Base-by-base conservation (phyloP, 2,329 filamentous ascomycete species). In the Colletotrichum siamense region DNA sequence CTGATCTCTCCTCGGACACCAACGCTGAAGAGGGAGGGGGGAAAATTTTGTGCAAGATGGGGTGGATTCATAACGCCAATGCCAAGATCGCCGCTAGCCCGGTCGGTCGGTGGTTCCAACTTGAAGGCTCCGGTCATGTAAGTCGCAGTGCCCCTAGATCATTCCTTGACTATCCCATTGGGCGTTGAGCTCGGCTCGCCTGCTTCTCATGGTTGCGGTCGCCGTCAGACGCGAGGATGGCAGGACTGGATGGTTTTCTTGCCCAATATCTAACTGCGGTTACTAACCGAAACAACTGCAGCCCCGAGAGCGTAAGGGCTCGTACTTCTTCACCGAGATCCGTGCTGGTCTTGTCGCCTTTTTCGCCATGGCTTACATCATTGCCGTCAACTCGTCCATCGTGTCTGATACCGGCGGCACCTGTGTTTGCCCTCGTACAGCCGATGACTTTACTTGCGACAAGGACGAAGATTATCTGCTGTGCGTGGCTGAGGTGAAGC, bases 71-170 rank as follows among this genome's bases (percentile, higher is more conserved):
- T 16, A 87, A 81, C 6, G 81, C 87, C 82, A 92, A 94, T 82
- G 81, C 81, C 78, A 88, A 86, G 76, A 89, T 96, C 79, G 95
- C 94, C 77, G 87, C 86, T 78, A 93, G 92, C 82, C 84, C 89
- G 39, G 89, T 95, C 76, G 95, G 95, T 77, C 88, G 89, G 79
- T 94, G 93, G 87, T 98, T 98, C 86, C 91, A 92, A 79, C 91
- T 98, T 55, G 95, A 98, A 77, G 94, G 94, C 79, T 95, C 91
- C 52, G 95, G 95, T 81, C 94, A 96, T 90, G 94, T 95, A 90
- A 88, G 92, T 90, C 67, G n/a, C 49, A 28, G 44, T 49, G 39
- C 18, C 39, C 18, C 39, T n/a, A n/a, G 39, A 49, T 49, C 39
- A 49, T n/a, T 49, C 39, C 39, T 49, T 22, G 9, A n/a, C 39